Conservation (phyloP, 257 asterid genomes). For the Galeopsis tetrahit region DNA sequence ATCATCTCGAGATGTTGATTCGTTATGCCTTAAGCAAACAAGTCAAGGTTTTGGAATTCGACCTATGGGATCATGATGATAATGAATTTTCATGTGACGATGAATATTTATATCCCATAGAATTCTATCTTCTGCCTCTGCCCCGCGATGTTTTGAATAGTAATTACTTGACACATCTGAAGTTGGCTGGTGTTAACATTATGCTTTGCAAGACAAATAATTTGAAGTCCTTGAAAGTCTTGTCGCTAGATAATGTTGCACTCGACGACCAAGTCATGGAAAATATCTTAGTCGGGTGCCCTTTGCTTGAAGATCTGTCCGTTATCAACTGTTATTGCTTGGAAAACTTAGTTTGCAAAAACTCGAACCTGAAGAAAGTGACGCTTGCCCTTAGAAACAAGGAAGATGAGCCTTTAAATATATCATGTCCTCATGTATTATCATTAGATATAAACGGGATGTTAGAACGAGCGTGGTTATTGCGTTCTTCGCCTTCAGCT, state of each 20-base stretch:
- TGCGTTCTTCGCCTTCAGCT: conserved; percentile 24
- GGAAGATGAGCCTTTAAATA: no score
- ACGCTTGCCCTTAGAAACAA: no score
- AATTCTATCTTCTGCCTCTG: no score
- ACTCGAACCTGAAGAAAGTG: no score
- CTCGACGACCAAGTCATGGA: conserved; percentile 29
- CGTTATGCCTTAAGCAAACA: conserved; percentile 35
- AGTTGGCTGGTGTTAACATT: conserved; percentile 34
- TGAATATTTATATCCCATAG: no score
- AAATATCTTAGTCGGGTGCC: conserved; percentile 36
- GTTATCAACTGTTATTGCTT: no score
- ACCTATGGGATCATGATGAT: conserved; percentile 26
- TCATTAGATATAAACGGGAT: conserved; percentile 27
- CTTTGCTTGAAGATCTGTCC: conserved; percentile 37
- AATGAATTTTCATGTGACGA: no score
- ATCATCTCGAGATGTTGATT: conserved; percentile 32
- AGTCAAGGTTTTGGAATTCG: conserved; percentile 41
- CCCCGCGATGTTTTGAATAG: conserved; percentile 41
- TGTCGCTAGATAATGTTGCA: conserved; percentile 17
- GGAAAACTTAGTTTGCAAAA: no score
- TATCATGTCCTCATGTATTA: conserved; percentile 31
- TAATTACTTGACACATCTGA: conserved; percentile 30
- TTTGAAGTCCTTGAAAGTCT: conserved; percentile 25
- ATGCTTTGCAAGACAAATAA: conserved; percentile 1
- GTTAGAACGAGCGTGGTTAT: neutral